Conservation (phyloP, 2,329 filamentous ascomycete species). For the Ceratocystis albifundus region DNA sequence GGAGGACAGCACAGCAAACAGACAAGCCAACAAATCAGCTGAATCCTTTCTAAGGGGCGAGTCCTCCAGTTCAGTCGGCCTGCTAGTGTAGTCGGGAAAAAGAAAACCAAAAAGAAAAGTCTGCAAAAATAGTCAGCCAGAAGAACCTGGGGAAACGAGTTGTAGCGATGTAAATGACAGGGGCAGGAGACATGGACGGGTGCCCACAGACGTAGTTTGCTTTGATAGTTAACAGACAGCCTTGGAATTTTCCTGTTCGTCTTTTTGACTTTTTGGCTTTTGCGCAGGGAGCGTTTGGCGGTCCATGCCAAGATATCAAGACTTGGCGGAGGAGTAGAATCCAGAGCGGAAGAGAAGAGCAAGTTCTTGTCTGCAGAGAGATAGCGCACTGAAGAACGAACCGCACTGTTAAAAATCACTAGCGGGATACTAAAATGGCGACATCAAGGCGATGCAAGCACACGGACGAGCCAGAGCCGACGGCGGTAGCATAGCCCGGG, state of each 20-base stretch:
- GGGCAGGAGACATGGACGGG: neutral
- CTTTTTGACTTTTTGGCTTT: neutral
- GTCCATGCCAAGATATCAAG: neutral
- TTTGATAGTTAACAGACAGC: neutral
- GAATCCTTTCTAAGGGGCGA: neutral
- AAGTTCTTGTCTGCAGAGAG: neutral
- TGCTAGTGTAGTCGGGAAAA: too few relatives aligned
- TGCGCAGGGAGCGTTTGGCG: neutral
- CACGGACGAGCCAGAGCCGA: neutral
- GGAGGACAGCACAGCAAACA: neutral
- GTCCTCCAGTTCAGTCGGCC: too few relatives aligned
- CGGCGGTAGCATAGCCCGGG: neutral
- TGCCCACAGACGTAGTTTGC: neutral
- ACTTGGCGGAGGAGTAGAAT: neutral
- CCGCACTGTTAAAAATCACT: neutral
- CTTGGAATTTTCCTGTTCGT: neutral
- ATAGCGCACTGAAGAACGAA: neutral
- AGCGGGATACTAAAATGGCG: neutral
- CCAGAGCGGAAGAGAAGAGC: neutral
- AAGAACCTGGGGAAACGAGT: slow-evolving; percentile 10
- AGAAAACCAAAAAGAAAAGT: too few relatives aligned
- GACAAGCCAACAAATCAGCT: neutral
- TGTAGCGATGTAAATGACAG: neutral
- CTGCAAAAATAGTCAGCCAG: too few relatives aligned
- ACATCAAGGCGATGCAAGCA: neutral